phyloP scores from a whole-genome alignment of 441 rosid species.

The Theobroma grandiflorum region DNA sequence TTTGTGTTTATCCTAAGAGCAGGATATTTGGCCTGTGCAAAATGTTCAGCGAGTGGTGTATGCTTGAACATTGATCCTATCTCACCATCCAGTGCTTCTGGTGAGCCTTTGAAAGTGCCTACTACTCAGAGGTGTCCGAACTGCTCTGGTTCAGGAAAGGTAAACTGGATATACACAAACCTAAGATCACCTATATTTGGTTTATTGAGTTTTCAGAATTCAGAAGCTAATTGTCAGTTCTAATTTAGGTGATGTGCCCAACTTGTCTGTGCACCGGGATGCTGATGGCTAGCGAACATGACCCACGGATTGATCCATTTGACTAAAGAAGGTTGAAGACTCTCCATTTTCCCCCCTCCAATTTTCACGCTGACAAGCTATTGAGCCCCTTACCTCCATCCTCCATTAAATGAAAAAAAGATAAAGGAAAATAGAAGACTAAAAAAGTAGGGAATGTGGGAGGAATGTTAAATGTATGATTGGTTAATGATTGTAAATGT shows the following conservation, averaged over 20 bases:
- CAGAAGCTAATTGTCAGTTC: constrained; percentile 17
- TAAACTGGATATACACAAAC: constrained; percentile 31
- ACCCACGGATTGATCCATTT: constrained; percentile 72
- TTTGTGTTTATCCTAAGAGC: constrained; percentile 19
- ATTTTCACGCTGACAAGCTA: not conserved
- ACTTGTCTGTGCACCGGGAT: constrained; percentile 83
- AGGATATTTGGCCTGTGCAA: constrained; percentile 97
- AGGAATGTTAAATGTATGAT: not conserved
- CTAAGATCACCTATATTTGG: not conserved
- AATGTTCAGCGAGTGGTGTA: constrained; percentile 87
- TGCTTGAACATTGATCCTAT: constrained; percentile 69
- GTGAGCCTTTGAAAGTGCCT: constrained; percentile 61
- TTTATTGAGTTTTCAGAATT: not conserved
- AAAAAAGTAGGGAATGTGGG: not conserved
- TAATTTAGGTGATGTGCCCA: constrained; percentile 75
- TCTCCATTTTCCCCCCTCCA: not conserved
- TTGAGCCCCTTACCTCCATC: not conserved
- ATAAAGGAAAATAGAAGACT: not conserved
- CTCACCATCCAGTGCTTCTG: constrained; percentile 54
- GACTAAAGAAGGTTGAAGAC: constrained; percentile 41
- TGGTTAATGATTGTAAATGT: not conserved
- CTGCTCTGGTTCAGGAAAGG: constrained; percentile 98
- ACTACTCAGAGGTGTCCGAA: constrained; percentile 72
- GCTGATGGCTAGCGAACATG: constrained; percentile 83
- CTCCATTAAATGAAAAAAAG: not conserved